Evolutionary conservation across 2,329 filamentous ascomycete species (phyloP), one percentile per base, ranked within the genome.

Genomic region (Claviceps maximensis): DNA sequence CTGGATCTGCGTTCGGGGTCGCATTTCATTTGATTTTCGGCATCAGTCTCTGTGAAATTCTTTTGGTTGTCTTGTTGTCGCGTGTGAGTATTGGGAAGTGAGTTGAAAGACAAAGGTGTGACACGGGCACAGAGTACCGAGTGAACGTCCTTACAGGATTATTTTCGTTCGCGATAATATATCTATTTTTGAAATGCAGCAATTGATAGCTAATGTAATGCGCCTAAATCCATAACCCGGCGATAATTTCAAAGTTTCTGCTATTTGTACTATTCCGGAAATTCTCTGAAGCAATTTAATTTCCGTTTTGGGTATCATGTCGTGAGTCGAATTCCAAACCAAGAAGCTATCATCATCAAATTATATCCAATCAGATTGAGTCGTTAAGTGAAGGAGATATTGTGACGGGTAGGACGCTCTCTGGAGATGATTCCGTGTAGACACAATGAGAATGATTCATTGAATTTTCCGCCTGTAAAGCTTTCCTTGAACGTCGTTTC

Each of bases 401-500:
- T 38, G 47, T n/a, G 21, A 49, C 19, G 6, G 47, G 47, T 23
- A 49, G 23, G 33, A 44, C 50, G 45, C 53, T 56, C 23, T 58
- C 56, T 33, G 51, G 50, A 13, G 51, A 57, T 47, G 56, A 50
- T 25, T 41, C 23, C 15, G 53, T 40, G 48, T 48, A 47, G 47
- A 50, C 51, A 19, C 47, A 51, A 13, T 46, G 23, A n/a, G 44
- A 21, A 23, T 15, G 25, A 19, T 46, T 46, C 15, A 29, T 29
- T 17, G 44, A 10, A 29, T 23, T 2, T 46, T 46, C 9, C 9
- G 25, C 15, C 15, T 46, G 44, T 15, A 29, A 12, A 19, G 52
- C 27, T 48, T 25, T 48, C 21, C 55, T 50, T 21, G 27, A 40
- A 8, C 61, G 62, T 19, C 60, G 55, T 38, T 54, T 56, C 45